A percentile compares a stretch with the other conserved stretches of the same genome.
Conservation (phyloP, 108 stramenopile species). For the Cyclostephanos tholiformis region DNA sequence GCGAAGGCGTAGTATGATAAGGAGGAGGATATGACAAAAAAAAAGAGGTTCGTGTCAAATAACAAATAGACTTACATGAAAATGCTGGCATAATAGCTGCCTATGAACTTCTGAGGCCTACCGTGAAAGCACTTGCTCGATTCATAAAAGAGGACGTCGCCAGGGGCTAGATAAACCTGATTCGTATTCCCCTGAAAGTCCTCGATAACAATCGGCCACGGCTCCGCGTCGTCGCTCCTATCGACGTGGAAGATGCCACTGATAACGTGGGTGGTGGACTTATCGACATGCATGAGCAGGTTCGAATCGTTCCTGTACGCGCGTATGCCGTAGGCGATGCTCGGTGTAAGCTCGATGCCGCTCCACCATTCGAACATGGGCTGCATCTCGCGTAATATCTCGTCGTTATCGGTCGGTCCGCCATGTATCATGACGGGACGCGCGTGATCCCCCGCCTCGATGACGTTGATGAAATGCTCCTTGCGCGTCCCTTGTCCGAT, state of each 20-base stretch:
- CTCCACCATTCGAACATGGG: constrained; percentile 72
- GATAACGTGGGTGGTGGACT: constrained; percentile 77
- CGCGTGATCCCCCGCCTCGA: constrained; percentile 34
- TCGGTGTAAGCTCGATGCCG: constrained; percentile 57
- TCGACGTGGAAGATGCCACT: constrained; percentile 87
- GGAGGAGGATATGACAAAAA: too few relatives aligned
- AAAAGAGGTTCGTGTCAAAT: too few relatives aligned
- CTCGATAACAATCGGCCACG: constrained; percentile 79
- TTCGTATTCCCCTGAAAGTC: constrained; percentile 58
- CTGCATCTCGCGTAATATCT: constrained; percentile 57
- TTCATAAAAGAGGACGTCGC: constrained; percentile 74
- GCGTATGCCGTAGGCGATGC: constrained; percentile 75
- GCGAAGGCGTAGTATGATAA: background rate
- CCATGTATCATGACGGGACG: constrained; percentile 40
- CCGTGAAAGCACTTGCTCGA: constrained; percentile 65
- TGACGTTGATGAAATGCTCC: constrained; percentile 44
- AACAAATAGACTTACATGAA: constrained; percentile 53
- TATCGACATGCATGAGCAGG: constrained; percentile 84
- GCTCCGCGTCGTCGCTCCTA: constrained; percentile 70
- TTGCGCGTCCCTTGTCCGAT: background rate
- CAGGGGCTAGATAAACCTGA: constrained; percentile 55
- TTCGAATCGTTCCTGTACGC: constrained; percentile 76
- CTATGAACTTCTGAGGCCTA: constrained; percentile 53
- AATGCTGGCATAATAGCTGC: constrained; percentile 53
- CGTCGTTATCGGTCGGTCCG: constrained; percentile 13